Percentiles rank a stretch among this genome's conserved stretches.
phyloP scores from a whole-genome alignment of 2,329 filamentous ascomycete species.

The Diaporthe citrichinensis region DNA sequence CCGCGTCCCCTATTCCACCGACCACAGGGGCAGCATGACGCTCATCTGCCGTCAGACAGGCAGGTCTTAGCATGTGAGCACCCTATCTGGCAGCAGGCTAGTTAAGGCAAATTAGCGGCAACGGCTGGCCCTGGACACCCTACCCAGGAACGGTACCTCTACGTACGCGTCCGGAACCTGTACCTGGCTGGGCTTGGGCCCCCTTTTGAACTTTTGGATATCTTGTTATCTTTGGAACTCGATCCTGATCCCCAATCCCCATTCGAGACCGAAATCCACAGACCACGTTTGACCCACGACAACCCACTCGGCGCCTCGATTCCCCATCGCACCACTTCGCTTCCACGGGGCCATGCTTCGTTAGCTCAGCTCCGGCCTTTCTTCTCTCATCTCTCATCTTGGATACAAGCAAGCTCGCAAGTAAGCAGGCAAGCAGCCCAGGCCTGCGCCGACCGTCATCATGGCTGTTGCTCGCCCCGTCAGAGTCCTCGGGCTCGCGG shows the following conservation, averaged over 20 bases:
- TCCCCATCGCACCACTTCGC: constrained; percentile 33
- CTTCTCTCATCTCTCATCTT: constrained; percentile 15
- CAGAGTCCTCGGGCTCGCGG: constrained; percentile 80
- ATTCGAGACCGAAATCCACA: constrained; percentile 33
- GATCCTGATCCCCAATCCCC: background rate
- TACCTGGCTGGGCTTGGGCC: constrained; percentile 28
- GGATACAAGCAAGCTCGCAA: constrained; percentile 28
- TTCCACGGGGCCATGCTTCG: constrained; percentile 40
- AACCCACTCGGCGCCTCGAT: constrained; percentile 26
- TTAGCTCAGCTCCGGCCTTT: constrained; percentile 28
- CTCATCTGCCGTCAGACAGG: background rate
- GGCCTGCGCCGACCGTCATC: constrained; percentile 48
- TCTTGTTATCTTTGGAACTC: constrained; percentile 20
- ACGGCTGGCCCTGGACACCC: constrained; percentile 3
- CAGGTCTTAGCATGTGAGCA: constrained; percentile 15
- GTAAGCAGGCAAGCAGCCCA: constrained; percentile 6
- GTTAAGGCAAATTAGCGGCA: constrained; percentile 1
- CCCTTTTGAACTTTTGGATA: constrained; percentile 36
- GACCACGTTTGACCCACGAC: constrained; percentile 29
- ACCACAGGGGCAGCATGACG: constrained; percentile 17
- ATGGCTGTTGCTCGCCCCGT: constrained; percentile 92
- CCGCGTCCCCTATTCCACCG: constrained; percentile 24
- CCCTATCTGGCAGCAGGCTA: background rate
- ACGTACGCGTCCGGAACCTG: background rate
- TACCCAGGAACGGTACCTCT: background rate